A percentile compares a stretch with the other conserved stretches of the same genome.
Conservation (phyloP, 306 rosid genomes). For the peach (Prunus persica) region DNA sequence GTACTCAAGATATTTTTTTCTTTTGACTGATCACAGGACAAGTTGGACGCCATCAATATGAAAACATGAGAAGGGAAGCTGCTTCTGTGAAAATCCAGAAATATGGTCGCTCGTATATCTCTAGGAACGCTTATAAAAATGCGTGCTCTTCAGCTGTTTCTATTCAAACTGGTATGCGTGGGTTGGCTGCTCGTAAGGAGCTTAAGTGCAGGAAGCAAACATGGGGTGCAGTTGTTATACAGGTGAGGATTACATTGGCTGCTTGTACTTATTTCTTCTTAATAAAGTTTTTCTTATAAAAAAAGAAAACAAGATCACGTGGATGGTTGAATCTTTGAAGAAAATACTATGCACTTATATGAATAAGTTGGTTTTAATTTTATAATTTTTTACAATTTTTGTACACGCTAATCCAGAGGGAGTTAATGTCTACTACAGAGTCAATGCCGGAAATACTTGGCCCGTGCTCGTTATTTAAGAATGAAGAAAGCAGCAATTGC, state of each 20-base stretch:
- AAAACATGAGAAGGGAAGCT: constrained; percentile 66
- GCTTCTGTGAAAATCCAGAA: constrained; percentile 81
- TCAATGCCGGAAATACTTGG: constrained; percentile 44
- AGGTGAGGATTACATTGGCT: constrained; percentile 41
- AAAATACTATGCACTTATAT: neutral
- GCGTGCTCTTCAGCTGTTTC: constrained; percentile 46
- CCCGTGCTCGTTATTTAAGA: constrained; percentile 28
- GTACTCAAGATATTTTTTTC: constrained; percentile 1
- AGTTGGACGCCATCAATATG: constrained; percentile 56
- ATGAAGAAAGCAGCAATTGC: constrained; percentile 53
- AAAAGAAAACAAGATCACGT: neutral
- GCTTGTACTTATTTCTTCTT: neutral
- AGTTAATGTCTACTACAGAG: constrained; percentile 40
- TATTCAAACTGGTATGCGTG: constrained; percentile 68
- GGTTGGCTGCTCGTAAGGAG: constrained; percentile 71
- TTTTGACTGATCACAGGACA: constrained; percentile 52
- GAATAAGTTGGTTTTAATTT: neutral
- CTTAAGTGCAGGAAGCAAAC: constrained; percentile 55
- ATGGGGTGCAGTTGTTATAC: constrained; percentile 61
- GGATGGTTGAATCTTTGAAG: neutral
- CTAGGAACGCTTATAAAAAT: constrained; percentile 42
- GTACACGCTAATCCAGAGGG: constrained; percentile 17
- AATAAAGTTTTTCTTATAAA: neutral
- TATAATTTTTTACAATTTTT: neutral
- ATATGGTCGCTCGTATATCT: constrained; percentile 49